phyloP scores from a whole-genome alignment of 2,329 filamentous ascomycete genomes.

The Ceratocystis papillata region DNA sequence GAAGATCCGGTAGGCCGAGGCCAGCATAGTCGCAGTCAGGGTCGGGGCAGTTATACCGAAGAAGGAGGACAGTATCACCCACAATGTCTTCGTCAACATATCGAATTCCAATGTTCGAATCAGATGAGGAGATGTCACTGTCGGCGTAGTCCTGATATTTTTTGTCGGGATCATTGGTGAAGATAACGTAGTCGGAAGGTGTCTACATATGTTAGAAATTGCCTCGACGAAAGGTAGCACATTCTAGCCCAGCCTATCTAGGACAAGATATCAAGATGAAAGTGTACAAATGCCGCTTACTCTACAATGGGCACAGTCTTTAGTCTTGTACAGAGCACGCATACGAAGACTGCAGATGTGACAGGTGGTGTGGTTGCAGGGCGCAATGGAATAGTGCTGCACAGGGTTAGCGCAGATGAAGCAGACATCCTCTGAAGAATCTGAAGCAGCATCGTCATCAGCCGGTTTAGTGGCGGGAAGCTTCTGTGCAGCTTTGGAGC shows the following conservation, averaged over 20 bases:
- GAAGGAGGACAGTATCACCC: conserved; percentile 74
- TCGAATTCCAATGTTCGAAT: conserved; percentile 80
- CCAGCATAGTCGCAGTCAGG: conserved; percentile 69
- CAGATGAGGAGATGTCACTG: conserved; percentile 62
- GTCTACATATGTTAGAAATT: conserved; percentile 37
- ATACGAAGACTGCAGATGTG: conserved; percentile 89
- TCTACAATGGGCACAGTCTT: conserved; percentile 91
- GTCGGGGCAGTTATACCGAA: conserved; percentile 93
- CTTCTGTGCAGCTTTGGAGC: conserved; percentile 13
- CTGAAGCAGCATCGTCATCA: conserved; percentile 17
- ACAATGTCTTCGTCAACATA: conserved; percentile 84
- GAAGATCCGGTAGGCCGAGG: conserved; percentile 48
- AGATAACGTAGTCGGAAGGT: conserved; percentile 71
- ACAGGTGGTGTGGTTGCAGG: conserved; percentile 93
- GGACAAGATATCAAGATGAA: background rate
- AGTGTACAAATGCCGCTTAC: conserved; percentile 41
- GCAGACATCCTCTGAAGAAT: conserved; percentile 59
- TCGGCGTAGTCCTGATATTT: conserved; percentile 72
- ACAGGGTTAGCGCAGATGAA: conserved; percentile 95
- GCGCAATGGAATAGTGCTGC: conserved; percentile 75
- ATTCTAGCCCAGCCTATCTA: background rate
- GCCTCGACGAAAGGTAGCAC: background rate
- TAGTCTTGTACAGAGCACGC: conserved; percentile 89
- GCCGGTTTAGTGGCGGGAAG: conserved; percentile 11
- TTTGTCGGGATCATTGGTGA: conserved; percentile 75